Conservation (phyloP, 1,139 yeast genomes). For the Kodamaea sp. region DNA sequence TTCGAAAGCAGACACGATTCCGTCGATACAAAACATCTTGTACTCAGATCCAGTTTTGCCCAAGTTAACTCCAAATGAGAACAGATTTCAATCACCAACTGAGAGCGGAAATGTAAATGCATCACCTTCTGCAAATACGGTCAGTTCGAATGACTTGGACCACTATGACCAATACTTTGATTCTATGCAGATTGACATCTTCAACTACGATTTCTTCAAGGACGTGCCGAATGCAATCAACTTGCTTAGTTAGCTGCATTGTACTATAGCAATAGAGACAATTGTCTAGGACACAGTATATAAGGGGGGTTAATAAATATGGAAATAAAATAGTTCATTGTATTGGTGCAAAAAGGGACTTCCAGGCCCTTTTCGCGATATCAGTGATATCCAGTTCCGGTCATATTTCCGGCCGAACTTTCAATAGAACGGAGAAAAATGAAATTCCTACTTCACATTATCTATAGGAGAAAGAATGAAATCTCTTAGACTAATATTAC, state of each 20-base stretch:
- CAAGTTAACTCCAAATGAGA: neutral
- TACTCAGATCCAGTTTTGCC: slow-evolving; percentile 4
- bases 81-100: neutral
- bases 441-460: no score
- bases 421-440: no score
- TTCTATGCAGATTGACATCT: slow-evolving; percentile 32
- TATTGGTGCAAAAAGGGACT: no score
- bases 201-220: slow-evolving; percentile 31
- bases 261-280: neutral
- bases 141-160: slow-evolving; percentile 6
- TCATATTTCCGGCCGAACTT: no score
- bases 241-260: slow-evolving; percentile 13
- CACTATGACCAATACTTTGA: slow-evolving; percentile 28
- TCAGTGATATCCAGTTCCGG: no score
- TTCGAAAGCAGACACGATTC: slow-evolving; percentile 10
- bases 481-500: no score
- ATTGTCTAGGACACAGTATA: neutral
- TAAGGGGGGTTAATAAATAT: neutral
- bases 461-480: no score
- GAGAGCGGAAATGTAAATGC: neutral
- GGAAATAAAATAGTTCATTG: no score
- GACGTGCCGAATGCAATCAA: slow-evolving; percentile 29
- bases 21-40: slow-evolving; percentile 16
- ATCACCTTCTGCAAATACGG: slow-evolving; percentile 4
- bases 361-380: no score